Base-by-base conservation (phyloP, 371 early-diverging fungal genomes). In the Dichotomocladium elegans region DNA sequence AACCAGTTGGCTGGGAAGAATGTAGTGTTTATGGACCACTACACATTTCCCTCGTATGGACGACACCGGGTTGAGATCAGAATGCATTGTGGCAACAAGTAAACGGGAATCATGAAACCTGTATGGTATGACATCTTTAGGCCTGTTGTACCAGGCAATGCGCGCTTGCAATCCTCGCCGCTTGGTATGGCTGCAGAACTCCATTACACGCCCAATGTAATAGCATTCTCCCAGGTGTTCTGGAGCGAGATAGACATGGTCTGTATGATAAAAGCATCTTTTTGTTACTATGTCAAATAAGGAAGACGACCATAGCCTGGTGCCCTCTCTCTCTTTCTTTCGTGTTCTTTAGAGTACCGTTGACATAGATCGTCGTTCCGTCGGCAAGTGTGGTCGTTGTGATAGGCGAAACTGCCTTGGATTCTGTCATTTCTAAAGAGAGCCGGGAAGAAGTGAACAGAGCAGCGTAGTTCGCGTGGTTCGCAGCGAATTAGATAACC, bases 1-100 rank as follows among this genome's bases (percentile, higher is more conserved):
- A 4, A 84, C 88, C 41, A 87, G 52, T 34, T 83, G 71, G 9
- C 48, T 34, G 8, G 17, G 12, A 22, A 70, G 62, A 29, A 93
- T 83, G 53, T 90, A 82, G 31, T 82, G 58, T 9, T 74, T 74
- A 57, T 94, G 94, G 9, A 68, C 65, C 26, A 93, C 86, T 17
- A 57, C 61, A 61, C 94, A 93, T 53, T 87, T 89, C 43, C 91
- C 92, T 40, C 84, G 80, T 58, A 94, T 91, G 50, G 84, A 79
- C 4, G 87, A 77, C 1, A 92, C 74, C 14, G 92, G 89, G 53
- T 91, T 87, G 60, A 90, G 61, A 57, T 93, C 93, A 12, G 88
- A 83, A 69, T 93, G 87, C 92, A 94, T 93, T 19, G 91, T 89
- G 3, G 94, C 94, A 7, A 92, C 74, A 24, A 94, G 68, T 4